A percentile compares a stretch with the other conserved stretches of the same genome.
These are phyloP conservation scores for Phytophthora agathidicida DNA, from an alignment of 352 stramenopile species.

Conservation along the genomic window DNA sequence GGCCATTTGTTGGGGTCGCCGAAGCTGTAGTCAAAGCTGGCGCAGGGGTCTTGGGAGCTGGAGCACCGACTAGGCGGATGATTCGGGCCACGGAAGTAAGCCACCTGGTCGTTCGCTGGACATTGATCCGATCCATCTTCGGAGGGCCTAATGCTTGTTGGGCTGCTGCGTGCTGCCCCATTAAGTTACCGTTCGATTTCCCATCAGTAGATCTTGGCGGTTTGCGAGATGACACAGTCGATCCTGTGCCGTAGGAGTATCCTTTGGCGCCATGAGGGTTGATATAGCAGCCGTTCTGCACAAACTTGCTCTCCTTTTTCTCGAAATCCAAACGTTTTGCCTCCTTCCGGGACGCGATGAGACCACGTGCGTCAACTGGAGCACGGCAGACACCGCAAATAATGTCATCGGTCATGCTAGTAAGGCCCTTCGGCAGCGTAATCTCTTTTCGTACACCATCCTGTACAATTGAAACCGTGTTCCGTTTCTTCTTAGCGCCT, in stretches of 20 bases:
- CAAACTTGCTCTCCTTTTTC: constrained; percentile 65
- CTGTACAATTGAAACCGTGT: constrained; percentile 53
- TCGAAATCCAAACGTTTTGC: constrained; percentile 56
- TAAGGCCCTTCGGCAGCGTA: constrained; percentile 55
- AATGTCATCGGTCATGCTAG: constrained; percentile 54
- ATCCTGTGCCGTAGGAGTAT: constrained; percentile 17
- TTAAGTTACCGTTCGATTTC: constrained; percentile 22
- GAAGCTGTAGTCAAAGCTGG: background rate
- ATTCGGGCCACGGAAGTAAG: constrained; percentile 69
- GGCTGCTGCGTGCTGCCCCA: constrained; percentile 22
- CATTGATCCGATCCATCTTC: constrained; percentile 85
- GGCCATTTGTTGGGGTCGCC: background rate
- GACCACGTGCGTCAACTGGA: constrained; percentile 53
- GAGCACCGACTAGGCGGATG: constrained; percentile 55
- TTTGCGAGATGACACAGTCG: constrained; percentile 26
- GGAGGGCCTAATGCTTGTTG: constrained; percentile 45
- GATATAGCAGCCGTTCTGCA: constrained; percentile 64
- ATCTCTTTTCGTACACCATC: constrained; percentile 66
- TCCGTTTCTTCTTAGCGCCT: constrained; percentile 63
- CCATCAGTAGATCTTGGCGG: constrained; percentile 16
- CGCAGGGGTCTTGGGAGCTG: constrained; percentile 10
- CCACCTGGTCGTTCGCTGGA: constrained; percentile 78
- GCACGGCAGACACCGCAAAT: constrained; percentile 64
- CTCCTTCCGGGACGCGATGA: constrained; percentile 64
- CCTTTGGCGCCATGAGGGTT: constrained; percentile 44